phyloP scores from a whole-genome alignment of 129 eudicot species.

The Logfia minima region DNA sequence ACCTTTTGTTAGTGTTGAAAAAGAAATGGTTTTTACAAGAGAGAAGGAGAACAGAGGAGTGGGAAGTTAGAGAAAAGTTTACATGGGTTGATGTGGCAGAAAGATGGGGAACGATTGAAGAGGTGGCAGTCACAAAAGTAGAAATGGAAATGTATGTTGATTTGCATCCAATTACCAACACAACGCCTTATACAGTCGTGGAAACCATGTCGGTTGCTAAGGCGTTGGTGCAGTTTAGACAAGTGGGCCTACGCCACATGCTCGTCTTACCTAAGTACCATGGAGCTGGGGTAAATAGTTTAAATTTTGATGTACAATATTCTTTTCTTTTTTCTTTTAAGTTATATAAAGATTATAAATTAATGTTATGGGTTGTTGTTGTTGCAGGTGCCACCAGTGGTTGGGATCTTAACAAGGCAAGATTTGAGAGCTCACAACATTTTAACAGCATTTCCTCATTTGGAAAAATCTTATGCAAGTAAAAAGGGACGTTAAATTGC shows the following conservation, averaged over 20 bases:
- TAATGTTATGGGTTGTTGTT: constrained; percentile 12
- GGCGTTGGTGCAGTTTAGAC: constrained; percentile 93
- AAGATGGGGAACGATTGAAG: constrained; percentile 66
- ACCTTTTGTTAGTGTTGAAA: constrained; percentile 67
- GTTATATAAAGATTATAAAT: background rate
- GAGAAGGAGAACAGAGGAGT: constrained; percentile 72
- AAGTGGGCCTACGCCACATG: constrained; percentile 95
- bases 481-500: constrained; percentile 47
- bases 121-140: constrained; percentile 63
- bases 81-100: constrained; percentile 84
- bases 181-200: constrained; percentile 87
- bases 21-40: constrained; percentile 84
- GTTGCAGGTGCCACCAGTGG: constrained; percentile 77
- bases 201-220: constrained; percentile 91
- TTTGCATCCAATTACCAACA: constrained; percentile 85
- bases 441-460: constrained; percentile 62
- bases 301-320: no score
- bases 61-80: constrained; percentile 82
- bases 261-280: constrained; percentile 79
- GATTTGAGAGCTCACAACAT: constrained; percentile 94
- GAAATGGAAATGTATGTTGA: constrained; percentile 97
- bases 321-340: background rate
- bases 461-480: constrained; percentile 51
- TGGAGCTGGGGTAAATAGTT: constrained; percentile 59
- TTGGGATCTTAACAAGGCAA: constrained; percentile 96